Conservation (phyloP, 129 eudicot genomes). For the Lactuca saligna region DNA sequence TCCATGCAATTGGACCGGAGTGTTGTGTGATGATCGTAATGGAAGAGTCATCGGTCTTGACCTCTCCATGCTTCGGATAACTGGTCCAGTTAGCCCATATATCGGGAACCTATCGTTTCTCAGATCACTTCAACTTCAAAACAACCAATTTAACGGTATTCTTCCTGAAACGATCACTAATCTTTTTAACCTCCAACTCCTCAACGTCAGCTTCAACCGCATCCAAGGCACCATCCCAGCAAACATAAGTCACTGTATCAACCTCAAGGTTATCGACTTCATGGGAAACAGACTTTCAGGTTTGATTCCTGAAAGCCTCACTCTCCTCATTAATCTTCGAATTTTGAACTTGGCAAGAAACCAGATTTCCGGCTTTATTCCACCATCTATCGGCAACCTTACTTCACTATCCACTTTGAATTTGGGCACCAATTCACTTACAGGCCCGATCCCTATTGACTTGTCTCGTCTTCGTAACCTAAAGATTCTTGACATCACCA, state of each 20-base stretch:
- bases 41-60: slow-evolving; percentile 48
- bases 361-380: slow-evolving; percentile 51
- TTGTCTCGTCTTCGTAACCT: slow-evolving; percentile 42
- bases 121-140: slow-evolving; percentile 51
- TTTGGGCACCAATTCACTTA: slow-evolving; percentile 54
- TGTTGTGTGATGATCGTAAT: slow-evolving; percentile 39
- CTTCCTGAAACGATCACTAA: slow-evolving; percentile 49
- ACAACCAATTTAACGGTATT: slow-evolving; percentile 40
- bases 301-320: slow-evolving; percentile 43
- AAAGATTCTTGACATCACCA: slow-evolving; percentile 58
- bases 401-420: slow-evolving; percentile 45
- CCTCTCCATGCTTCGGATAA: slow-evolving; percentile 42
- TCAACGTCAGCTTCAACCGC: slow-evolving; percentile 53
- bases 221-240: slow-evolving; percentile 48
- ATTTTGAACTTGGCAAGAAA: slow-evolving; percentile 57
- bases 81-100: slow-evolving; percentile 51
- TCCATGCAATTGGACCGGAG: slow-evolving; percentile 78
- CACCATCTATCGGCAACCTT: slow-evolving; percentile 55
- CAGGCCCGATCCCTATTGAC: slow-evolving; percentile 49
- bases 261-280: slow-evolving; percentile 46
- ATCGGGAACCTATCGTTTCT: slow-evolving; percentile 67
- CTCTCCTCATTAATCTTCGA: slow-evolving; percentile 44
- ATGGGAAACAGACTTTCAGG: slow-evolving; percentile 57
- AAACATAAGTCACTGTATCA: slow-evolving; percentile 42
- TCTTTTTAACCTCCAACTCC: slow-evolving; percentile 43